Conservation (phyloP, 176 grass and related monocot genomes). For the Zizania latifolia region DNA sequence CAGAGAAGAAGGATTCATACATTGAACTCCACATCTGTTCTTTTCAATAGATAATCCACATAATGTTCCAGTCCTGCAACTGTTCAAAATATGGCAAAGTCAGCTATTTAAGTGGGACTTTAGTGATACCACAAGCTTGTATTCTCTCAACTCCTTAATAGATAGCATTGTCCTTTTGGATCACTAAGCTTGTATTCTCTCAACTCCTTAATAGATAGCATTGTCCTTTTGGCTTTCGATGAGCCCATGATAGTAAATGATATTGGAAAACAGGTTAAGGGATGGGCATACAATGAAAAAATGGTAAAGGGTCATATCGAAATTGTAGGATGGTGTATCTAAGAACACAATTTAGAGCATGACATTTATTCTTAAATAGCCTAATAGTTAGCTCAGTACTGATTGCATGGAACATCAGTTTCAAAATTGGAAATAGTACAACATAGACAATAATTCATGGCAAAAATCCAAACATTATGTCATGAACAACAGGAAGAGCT, state of each 20-base stretch:
- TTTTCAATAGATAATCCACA: slow-evolving; percentile 62
- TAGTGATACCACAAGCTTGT: neutral
- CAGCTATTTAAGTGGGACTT: slow-evolving; percentile 18
- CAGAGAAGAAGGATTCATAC: slow-evolving; percentile 44
- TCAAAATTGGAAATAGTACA: too few species aligned
- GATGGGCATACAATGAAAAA: neutral
- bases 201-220: neutral
- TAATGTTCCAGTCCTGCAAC: slow-evolving; percentile 79
- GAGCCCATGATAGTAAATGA: neutral
- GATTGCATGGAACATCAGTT: too few species aligned
- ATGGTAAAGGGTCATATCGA: neutral
- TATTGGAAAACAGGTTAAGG: too few species aligned
- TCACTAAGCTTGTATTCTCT: neutral
- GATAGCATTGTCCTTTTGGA: neutral
- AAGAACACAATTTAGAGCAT: neutral
- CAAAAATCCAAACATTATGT: too few species aligned
- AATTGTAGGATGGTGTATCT: neutral
- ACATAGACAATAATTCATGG: too few species aligned
- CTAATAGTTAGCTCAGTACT: too few species aligned
- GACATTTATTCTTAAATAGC: too few species aligned
- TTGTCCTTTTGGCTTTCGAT: neutral
- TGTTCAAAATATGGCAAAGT: slow-evolving; percentile 48
- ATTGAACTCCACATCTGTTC: slow-evolving; percentile 73
- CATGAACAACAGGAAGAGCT: too few species aligned
- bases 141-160: neutral